Conservation (phyloP, 2,329 filamentous ascomycete species). For the Exserohilum rostratum region DNA sequence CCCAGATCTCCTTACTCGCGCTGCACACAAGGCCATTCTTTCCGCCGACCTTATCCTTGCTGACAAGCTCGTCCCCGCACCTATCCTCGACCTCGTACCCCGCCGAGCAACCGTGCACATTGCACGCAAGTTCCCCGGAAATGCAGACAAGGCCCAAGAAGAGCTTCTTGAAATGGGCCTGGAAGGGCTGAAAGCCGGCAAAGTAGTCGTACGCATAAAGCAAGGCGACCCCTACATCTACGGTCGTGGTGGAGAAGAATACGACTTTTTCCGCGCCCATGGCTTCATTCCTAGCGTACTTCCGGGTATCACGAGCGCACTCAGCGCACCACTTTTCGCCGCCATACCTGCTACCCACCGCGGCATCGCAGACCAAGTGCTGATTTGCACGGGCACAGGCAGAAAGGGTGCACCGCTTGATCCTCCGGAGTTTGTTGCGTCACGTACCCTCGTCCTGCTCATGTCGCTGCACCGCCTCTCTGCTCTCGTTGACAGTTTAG, state of each 20-base stretch:
- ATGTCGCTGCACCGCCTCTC: conserved; percentile 91
- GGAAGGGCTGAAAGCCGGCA: conserved; percentile 69
- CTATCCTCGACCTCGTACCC: conserved; percentile 87
- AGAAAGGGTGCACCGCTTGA: conserved; percentile 82
- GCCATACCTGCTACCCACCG: conserved; percentile 87
- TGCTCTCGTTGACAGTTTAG: conserved; percentile 73
- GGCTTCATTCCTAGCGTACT: conserved; percentile 76
- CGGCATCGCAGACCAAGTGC: conserved; percentile 86
- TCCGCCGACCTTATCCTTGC: conserved; percentile 79
- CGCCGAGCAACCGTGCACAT: conserved; percentile 89
- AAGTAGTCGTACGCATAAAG: conserved; percentile 86
- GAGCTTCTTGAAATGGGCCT: conserved; percentile 84
- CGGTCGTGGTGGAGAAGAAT: conserved; percentile 91
- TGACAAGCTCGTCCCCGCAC: conserved; percentile 83
- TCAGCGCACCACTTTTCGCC: conserved; percentile 87
- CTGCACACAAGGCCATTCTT: conserved; percentile 77
- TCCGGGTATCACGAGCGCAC: conserved; percentile 86
- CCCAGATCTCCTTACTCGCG: conserved; percentile 85
- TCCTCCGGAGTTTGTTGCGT: conserved; percentile 78
- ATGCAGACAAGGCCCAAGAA: conserved; percentile 90
- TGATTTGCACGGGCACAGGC: conserved; percentile 96
- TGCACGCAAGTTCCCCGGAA: conserved; percentile 95
- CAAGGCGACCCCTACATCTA: conserved; percentile 98
- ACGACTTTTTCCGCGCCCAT: conserved; percentile 76
- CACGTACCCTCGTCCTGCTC: conserved; percentile 86